Evolutionary conservation across 2,329 filamentous ascomycete genomes (phyloP).

Genomic region (Penicillium hordei): DNA sequence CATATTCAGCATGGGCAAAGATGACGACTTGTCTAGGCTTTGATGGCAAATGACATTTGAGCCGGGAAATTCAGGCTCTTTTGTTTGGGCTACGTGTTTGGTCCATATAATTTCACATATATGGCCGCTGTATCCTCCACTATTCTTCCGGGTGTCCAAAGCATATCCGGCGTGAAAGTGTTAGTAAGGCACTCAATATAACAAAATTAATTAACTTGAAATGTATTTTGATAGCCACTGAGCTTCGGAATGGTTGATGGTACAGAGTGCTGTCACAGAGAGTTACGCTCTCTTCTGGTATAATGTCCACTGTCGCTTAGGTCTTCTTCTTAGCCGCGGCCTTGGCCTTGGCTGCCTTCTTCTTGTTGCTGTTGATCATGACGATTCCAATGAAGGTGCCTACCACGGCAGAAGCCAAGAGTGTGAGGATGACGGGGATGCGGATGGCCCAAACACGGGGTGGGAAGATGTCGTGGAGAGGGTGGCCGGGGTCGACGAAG

Average conservation of each 20-base stretch:
- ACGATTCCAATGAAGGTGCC: slow-evolving; percentile 94
- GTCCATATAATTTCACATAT: neutral
- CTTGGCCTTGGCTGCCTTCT: slow-evolving; percentile 93
- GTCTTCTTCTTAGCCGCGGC: slow-evolving; percentile 83
- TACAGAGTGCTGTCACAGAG: slow-evolving; percentile 7
- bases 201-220: slow-evolving; percentile 5
- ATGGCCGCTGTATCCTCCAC: neutral
- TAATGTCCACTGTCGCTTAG: slow-evolving; percentile 41
- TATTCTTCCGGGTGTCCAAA: neutral
- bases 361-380: slow-evolving; percentile 98
- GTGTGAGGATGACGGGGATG: slow-evolving; percentile 93
- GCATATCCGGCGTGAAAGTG: neutral
- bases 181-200: neutral
- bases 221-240: slow-evolving; percentile 3
- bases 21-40: slow-evolving; percentile 3
- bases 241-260: neutral
- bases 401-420: slow-evolving; percentile 88
- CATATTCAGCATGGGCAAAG: neutral
- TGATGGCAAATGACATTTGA: neutral
- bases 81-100: neutral
- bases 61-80: neutral
- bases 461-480: slow-evolving; percentile 91
- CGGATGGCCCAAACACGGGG: slow-evolving; percentile 98
- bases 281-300: neutral
- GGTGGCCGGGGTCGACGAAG: slow-evolving; percentile 93